A percentile compares a stretch with the other conserved stretches of the same genome.
Evolutionary conservation across 2,329 filamentous ascomycete genomes (phyloP).

Genomic region (Penicillium thymicola): DNA sequence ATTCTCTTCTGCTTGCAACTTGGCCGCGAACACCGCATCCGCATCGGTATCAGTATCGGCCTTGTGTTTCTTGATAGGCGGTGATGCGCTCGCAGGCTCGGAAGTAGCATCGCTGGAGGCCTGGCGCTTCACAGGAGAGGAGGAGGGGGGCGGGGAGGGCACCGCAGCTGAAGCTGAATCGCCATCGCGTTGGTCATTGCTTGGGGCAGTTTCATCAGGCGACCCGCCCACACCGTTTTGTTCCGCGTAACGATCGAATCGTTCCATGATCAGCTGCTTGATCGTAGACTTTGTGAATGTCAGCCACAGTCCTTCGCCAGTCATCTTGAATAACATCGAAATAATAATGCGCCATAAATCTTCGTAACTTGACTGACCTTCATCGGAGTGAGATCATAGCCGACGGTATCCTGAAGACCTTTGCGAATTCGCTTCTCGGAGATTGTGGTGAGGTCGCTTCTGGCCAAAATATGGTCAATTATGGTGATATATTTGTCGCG

Average conservation of each 20-base stretch:
- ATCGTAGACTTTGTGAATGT: constrained; percentile 56
- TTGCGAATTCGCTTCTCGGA: constrained; percentile 65
- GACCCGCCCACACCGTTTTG: constrained; percentile 39
- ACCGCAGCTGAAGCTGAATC: constrained; percentile 26
- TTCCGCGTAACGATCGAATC: constrained; percentile 66
- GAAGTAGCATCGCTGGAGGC: constrained; percentile 42
- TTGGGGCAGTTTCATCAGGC: constrained; percentile 27
- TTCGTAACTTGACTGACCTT: constrained; percentile 49
- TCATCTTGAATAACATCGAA: not conserved
- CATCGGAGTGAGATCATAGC: constrained; percentile 59
- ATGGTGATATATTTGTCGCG: constrained; percentile 54
- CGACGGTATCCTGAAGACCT: constrained; percentile 58
- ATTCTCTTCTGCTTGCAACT: constrained; percentile 91
- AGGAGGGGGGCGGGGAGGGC: constrained; percentile 33
- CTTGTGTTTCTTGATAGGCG: constrained; percentile 59
- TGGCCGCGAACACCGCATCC: constrained; percentile 82
- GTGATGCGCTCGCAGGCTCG: constrained; percentile 35
- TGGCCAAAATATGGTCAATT: constrained; percentile 61
- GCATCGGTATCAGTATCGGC: constrained; percentile 66
- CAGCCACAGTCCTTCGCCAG: not conserved
- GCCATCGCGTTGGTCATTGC: constrained; percentile 36
- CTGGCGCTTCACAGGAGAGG: constrained; percentile 42
- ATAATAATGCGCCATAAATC: not conserved
- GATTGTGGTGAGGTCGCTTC: constrained; percentile 61
- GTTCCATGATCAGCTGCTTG: constrained; percentile 68